These are phyloP conservation scores for Juncus inflexus DNA, from an alignment of 176 grass and related monocot genomes.

Conservation along the genomic window DNA sequence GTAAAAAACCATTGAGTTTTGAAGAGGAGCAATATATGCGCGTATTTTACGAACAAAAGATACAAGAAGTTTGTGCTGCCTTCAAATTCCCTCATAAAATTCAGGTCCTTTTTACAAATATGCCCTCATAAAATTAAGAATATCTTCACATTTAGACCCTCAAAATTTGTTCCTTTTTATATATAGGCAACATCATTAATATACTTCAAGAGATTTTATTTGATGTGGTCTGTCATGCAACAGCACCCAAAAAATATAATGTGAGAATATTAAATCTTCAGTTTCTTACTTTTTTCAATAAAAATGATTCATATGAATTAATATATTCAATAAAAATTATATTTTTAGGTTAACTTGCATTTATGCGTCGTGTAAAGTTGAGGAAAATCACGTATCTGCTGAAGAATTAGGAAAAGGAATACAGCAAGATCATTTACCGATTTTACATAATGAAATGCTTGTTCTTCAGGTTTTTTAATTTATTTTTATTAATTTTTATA, in stretches of 20 bases:
- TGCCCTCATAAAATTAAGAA: too few relatives aligned
- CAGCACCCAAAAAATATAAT: conserved; percentile 98
- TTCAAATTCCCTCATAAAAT: conserved; percentile 97
- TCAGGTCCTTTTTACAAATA: conserved; percentile 35
- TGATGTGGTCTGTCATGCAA: conserved; percentile 93
- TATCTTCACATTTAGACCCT: background rate
- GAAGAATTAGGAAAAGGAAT: conserved; percentile 99
- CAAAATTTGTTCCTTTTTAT: conserved; percentile 11
- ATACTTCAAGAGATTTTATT: conserved; percentile 98
- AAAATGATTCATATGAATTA: background rate
- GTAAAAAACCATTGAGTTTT: conserved; percentile 57
- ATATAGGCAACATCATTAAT: conserved; percentile 88
- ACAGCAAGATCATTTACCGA: conserved; percentile 84
- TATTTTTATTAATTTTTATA: conserved; percentile 18
- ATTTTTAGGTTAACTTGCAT: conserved; percentile 88
- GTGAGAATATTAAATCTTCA: conserved; percentile 39
- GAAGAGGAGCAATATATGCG: conserved; percentile 80
- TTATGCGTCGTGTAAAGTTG: conserved; percentile 96
- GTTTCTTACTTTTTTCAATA: conserved; percentile 1
- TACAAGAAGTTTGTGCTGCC: conserved; percentile 91
- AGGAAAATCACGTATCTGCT: conserved; percentile 98
- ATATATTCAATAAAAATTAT: conserved; percentile 22
- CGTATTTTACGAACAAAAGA: conserved; percentile 93
- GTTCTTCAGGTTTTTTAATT: conserved; percentile 62
- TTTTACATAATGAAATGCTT: conserved; percentile 90